Conservation (phyloP, 1,284 basidiomycete species). For the Irpex sp. region DNA sequence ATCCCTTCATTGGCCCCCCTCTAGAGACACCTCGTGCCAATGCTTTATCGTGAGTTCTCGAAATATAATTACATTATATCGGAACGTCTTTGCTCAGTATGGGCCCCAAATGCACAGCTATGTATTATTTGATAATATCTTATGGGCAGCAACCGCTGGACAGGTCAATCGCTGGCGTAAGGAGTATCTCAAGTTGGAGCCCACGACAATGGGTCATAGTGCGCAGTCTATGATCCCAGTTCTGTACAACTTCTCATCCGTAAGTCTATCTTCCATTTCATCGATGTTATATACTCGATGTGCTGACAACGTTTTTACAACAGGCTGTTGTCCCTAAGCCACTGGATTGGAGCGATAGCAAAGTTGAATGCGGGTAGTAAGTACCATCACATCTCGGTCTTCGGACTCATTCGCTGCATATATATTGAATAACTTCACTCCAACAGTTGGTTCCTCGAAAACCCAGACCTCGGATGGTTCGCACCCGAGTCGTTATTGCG, state of each 20-base stretch:
- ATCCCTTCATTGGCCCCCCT: conserved; percentile 56
- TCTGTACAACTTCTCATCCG: conserved; percentile 61
- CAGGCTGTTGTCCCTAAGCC: conserved; percentile 67
- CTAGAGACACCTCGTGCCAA: conserved; percentile 53
- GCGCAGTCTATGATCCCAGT: conserved; percentile 69
- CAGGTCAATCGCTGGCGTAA: conserved; percentile 77
- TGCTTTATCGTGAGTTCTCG: conserved; percentile 41
- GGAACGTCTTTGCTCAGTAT: neutral
- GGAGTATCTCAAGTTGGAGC: conserved; percentile 46
- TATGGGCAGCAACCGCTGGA: conserved; percentile 70
- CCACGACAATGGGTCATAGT: conserved; percentile 66
- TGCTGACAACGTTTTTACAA: neutral
- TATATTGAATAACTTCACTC: conserved; percentile 1
- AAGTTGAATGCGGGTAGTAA: conserved; percentile 58
- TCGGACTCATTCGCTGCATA: neutral
- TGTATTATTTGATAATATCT: conserved; percentile 70
- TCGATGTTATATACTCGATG: neutral
- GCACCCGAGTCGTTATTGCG: conserved; percentile 48
- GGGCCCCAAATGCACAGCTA: conserved; percentile 41
- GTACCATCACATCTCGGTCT: conserved; percentile 15
- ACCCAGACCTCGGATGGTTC: conserved; percentile 56
- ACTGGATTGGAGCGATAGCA: conserved; percentile 75
- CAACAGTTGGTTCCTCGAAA: conserved; percentile 62
- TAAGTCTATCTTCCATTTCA: conserved; percentile 13
- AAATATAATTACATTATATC: neutral